Evolutionary conservation across 164 flowering plant species (phyloP), one percentile per base, ranked within the genome.

Genomic region (Paratinospora sagittata): DNA sequence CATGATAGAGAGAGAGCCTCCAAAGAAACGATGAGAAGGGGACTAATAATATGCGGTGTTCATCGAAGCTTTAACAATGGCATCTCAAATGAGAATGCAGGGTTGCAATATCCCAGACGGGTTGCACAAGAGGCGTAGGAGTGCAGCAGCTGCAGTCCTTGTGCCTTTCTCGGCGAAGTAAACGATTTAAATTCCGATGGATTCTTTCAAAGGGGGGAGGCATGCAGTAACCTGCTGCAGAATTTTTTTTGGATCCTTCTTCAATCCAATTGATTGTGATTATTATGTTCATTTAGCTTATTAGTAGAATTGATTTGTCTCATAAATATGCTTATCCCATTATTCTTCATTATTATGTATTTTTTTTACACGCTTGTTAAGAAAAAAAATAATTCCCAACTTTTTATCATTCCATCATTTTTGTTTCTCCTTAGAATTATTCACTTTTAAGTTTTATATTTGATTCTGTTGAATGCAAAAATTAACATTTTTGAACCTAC

Each of bases 1-100:
- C 77, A 82, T 95, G 88, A 80, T 88, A 60, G 80, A 84, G 47
- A 86, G 85, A 73, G 96, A 89, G 74, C 79, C 82, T 34, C 72
- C 77, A 2, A 78, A 70, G 67, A 78, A 79, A 34, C 82, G 80
- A 64, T 76, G 78, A 3, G 67, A 67, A 33, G 81, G 70, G 24
- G 81, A 78, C 49, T 63, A 64, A 14, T 12, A 52, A n/a, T n/a
- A n/a, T 21, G 16, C 30, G 33, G 36, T 36, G 0, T 66, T 23
- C 17, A 64, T 23, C 3, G 47, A 23, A 36, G 39, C 24, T 57
- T 10, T 5, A 24, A 47, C 3, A 19, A 33, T 11, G 33, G 21
- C 73, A 63, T 27, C 67, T 63, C 27, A 21, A 8, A 45, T 60
- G 39, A 12, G 52, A 37, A 12, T 41, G 13, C 52, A n/a, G 45